Conservation (phyloP, 495 filamentous ascomycete species). For the Penicillium daleae region DNA sequence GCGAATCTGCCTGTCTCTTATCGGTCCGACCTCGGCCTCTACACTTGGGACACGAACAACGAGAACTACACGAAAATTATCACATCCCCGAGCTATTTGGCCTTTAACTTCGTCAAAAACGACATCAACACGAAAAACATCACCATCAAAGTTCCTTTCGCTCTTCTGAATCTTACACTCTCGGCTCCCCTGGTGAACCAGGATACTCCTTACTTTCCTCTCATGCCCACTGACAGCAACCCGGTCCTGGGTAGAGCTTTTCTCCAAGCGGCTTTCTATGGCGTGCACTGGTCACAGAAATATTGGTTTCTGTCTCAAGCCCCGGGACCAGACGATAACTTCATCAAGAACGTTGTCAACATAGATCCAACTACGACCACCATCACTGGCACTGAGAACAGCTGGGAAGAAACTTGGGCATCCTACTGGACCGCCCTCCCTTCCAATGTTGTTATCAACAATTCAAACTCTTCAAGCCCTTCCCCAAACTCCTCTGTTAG, state of each 20-base stretch:
- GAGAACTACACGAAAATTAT: conserved; percentile 46
- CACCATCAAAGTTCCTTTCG: conserved; percentile 57
- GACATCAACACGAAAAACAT: conserved; percentile 35
- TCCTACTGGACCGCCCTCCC: no score
- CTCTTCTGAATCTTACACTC: conserved; percentile 56
- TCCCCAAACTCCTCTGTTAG: no score
- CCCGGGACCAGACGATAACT: conserved; percentile 53
- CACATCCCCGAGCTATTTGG: conserved; percentile 50
- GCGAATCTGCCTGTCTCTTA: conserved; percentile 49
- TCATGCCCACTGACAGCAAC: conserved; percentile 32
- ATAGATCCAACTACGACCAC: no score
- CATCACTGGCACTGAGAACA: no score
- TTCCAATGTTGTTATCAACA: no score
- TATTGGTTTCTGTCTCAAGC: conserved; percentile 51
- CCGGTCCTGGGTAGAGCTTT: conserved; percentile 57
- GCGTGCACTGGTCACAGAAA: no score
- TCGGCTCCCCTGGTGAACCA: conserved; percentile 44
- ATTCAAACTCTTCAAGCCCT: no score
- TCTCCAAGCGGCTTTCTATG: conserved; percentile 58
- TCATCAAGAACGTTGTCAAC: no score
- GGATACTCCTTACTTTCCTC: conserved; percentile 55
- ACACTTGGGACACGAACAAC: conserved; percentile 52
- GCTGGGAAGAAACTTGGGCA: no score
- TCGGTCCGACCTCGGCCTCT: conserved; percentile 43
- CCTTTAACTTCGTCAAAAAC: conserved; percentile 47